Conservation (phyloP, 768 basidiomycete genomes). For the Suillus alpinus region DNA sequence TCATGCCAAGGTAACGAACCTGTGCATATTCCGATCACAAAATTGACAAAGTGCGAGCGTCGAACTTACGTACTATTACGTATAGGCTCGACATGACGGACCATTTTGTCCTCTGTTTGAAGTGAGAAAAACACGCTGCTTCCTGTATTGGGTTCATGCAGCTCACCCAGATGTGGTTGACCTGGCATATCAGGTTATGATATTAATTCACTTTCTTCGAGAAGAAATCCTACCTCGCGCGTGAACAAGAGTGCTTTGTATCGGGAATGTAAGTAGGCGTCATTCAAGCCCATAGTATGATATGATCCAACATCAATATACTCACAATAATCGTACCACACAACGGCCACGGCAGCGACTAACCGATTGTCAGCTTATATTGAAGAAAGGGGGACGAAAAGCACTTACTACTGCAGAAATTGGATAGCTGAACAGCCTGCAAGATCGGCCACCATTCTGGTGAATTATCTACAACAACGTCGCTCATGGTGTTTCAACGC, state of each 20-base stretch:
- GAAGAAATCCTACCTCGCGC: constrained; percentile 15
- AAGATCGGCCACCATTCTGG: constrained; percentile 9
- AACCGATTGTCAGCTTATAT: background rate
- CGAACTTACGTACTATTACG: constrained; percentile 11
- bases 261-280: background rate
- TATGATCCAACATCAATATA: background rate
- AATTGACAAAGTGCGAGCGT: background rate
- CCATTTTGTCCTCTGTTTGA: constrained; percentile 9
- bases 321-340: constrained; percentile 16
- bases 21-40: background rate
- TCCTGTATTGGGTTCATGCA: background rate
- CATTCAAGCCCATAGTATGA: too few relatives aligned
- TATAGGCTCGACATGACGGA: constrained; percentile 16
- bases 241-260: constrained; percentile 17
- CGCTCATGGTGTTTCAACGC: constrained; percentile 6
- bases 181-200: constrained; percentile 1
- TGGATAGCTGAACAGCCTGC: constrained; percentile 13
- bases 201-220: too few relatives aligned
- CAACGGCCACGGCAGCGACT: constrained; percentile 16
- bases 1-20: constrained; percentile 18
- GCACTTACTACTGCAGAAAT: constrained; percentile 14
- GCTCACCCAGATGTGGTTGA: constrained; percentile 20
- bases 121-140: background rate
- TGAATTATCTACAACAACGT: constrained; percentile 12
- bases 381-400: background rate